These are phyloP conservation scores for Carex parvula DNA, from an alignment of 176 grass and related monocot species.

Conservation along the genomic window DNA sequence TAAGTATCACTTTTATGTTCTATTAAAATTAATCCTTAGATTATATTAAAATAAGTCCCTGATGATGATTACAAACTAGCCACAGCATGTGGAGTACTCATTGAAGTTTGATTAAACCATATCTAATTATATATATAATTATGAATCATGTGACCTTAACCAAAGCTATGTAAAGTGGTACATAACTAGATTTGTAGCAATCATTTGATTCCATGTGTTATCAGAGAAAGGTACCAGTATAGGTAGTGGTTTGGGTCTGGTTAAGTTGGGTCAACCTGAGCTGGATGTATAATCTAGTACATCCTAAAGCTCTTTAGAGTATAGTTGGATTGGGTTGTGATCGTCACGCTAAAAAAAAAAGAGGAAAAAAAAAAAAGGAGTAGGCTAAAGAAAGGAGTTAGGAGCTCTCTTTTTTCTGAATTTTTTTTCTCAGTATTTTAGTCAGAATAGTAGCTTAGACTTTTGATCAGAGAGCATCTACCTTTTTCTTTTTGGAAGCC, in stretches of 20 bases:
- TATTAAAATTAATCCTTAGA: neutral
- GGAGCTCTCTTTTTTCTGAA: neutral
- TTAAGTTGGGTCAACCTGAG: neutral
- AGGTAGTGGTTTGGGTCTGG: neutral
- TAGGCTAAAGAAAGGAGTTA: neutral
- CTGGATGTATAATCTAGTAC: neutral
- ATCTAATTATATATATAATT: neutral
- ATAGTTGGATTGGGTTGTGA: neutral
- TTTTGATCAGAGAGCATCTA: constrained; percentile 11
- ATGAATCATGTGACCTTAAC: constrained; percentile 7
- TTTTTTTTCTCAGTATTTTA: neutral
- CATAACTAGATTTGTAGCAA: constrained; percentile 11
- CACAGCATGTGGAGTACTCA: neutral
- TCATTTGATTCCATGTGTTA: constrained; percentile 18
- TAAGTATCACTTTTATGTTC: neutral
- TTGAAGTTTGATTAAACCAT: constrained; percentile 16
- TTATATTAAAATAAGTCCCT: neutral
- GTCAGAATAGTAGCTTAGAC: neutral
- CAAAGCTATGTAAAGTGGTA: neutral
- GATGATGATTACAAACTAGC: neutral
- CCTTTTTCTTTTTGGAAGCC: neutral
- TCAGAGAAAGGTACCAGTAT: neutral
- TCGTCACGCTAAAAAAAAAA: neutral
- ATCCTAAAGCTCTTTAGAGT: neutral
- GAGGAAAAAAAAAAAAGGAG: neutral